Conservation (phyloP, 352 stramenopile species). For the Pythium vanterpoolii region DNA sequence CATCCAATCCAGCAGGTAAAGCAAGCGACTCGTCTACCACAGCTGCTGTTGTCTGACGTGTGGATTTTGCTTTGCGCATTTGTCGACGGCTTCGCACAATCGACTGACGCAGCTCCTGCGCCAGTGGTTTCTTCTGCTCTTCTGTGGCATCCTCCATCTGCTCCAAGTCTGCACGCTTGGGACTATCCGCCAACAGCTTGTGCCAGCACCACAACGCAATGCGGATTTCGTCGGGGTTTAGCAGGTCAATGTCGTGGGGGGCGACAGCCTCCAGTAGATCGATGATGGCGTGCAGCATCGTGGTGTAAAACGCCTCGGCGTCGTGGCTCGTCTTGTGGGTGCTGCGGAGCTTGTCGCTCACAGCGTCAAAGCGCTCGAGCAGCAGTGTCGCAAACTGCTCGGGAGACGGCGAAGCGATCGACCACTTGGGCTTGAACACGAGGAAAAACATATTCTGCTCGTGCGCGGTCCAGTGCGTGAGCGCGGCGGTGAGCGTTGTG, state of each 20-base stretch:
- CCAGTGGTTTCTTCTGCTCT: constrained; percentile 32
- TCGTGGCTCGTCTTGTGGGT: constrained; percentile 57
- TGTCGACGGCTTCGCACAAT: constrained; percentile 72
- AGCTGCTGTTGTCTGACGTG: not conserved
- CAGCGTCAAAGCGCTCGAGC: constrained; percentile 51
- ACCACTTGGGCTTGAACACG: constrained; percentile 70
- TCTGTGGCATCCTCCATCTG: constrained; percentile 26
- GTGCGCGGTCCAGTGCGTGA: constrained; percentile 40
- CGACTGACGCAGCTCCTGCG: constrained; percentile 50
- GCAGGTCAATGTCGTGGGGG: constrained; percentile 56
- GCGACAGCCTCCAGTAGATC: constrained; percentile 37
- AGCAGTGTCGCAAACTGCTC: constrained; percentile 41
- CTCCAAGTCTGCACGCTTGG: constrained; percentile 40
- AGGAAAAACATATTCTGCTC: constrained; percentile 68
- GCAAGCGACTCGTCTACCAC: not conserved
- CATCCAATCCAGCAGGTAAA: not conserved
- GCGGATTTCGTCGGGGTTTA: constrained; percentile 64
- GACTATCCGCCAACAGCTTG: constrained; percentile 49
- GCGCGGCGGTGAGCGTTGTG: constrained; percentile 14
- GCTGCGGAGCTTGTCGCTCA: constrained; percentile 60
- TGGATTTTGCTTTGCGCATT: constrained; percentile 67
- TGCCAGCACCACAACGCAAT: constrained; percentile 73
- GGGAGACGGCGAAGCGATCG: constrained; percentile 6
- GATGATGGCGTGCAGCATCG: constrained; percentile 44
- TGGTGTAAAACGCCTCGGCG: constrained; percentile 55